Percentiles rank a stretch among this genome's conserved stretches.
These are phyloP conservation scores for Cajanus cajan DNA, from an alignment of 306 rosid genomes.

Conservation along the genomic window DNA sequence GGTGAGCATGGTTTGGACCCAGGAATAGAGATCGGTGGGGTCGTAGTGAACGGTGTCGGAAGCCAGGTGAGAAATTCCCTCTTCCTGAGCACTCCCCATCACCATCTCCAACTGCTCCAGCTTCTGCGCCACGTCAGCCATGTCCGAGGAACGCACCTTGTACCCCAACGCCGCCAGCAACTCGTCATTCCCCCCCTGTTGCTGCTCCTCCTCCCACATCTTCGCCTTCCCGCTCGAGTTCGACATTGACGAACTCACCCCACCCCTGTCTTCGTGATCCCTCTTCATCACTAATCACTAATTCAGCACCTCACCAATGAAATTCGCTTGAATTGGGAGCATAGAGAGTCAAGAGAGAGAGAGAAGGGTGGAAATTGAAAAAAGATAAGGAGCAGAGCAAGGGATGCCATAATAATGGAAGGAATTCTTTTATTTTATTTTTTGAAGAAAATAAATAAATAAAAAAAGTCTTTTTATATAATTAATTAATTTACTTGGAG, in stretches of 20 bases:
- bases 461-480: too few species aligned
- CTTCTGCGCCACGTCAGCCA: constrained; percentile 78
- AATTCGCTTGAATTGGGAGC: too few species aligned
- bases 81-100: constrained; percentile 65
- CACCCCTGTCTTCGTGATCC: constrained; percentile 31
- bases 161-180: constrained; percentile 68
- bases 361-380: constrained; percentile 39
- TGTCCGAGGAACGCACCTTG: constrained; percentile 69
- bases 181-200: constrained; percentile 54
- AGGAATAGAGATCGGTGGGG: constrained; percentile 75
- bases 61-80: constrained; percentile 65
- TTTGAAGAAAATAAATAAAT: neutral
- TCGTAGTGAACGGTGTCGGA: constrained; percentile 71
- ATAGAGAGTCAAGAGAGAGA: neutral
- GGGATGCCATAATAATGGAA: constrained; percentile 63
- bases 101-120: constrained; percentile 80
- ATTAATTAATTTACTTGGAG: neutral
- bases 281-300: constrained; percentile 46
- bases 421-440: neutral
- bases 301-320: neutral
- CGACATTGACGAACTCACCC: constrained; percentile 32
- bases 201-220: constrained; percentile 42
- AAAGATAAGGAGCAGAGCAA: constrained; percentile 59
- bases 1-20: constrained; percentile 80
- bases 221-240: constrained; percentile 39